A percentile compares a stretch with the other conserved stretches of the same genome.
phyloP scores from a whole-genome alignment of 345 rosid genomes.

The Hibiscus mutabilis region DNA sequence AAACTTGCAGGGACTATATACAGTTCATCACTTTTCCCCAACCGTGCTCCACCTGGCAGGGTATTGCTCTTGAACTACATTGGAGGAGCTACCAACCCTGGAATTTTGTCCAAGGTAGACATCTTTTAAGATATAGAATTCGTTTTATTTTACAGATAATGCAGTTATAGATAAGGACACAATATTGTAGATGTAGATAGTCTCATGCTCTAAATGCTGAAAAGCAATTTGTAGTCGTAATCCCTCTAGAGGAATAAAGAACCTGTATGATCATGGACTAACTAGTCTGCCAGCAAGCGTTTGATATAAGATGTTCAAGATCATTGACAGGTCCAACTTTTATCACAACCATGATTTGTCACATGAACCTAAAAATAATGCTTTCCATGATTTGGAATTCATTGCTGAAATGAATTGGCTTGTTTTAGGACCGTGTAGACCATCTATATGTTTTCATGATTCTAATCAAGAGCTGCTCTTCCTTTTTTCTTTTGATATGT shows the following conservation, averaged over 20 bases:
- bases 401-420: conserved; percentile 1
- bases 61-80: conserved; percentile 76
- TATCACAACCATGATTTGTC: neutral
- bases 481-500: neutral
- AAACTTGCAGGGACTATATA: conserved; percentile 66
- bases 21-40: conserved; percentile 91
- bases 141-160: neutral
- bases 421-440: neutral
- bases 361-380: neutral
- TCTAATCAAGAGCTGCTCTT: neutral
- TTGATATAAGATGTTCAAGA: neutral
- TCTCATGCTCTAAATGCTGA: neutral
- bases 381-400: neutral
- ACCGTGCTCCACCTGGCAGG: conserved; percentile 77
- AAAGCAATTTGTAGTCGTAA: neutral
- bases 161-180: neutral
- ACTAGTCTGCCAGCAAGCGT: neutral
- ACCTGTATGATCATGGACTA: neutral
- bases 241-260: neutral
- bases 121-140: neutral
- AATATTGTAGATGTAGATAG: neutral
- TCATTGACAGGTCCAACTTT: neutral
- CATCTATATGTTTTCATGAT: neutral
- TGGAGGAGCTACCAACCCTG: conserved; percentile 82
- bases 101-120: conserved; percentile 66